phyloP scores from a whole-genome alignment of 352 stramenopile species.

The Phytopythium mirpurense region DNA sequence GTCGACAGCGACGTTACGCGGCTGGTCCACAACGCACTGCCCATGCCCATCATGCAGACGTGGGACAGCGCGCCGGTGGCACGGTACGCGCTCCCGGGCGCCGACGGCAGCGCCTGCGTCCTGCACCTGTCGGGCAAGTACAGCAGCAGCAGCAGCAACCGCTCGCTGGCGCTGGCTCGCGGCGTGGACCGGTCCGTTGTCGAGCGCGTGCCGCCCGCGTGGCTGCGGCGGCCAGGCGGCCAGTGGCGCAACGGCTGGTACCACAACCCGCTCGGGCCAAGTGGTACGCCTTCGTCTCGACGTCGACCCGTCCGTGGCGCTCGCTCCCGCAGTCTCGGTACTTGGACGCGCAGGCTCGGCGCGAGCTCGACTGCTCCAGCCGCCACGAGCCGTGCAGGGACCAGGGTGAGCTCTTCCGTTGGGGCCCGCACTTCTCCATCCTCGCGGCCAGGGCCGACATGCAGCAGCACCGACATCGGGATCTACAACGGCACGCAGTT shows the following conservation, averaged over 20 bases:
- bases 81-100: neutral
- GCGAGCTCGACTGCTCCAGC: constrained; percentile 2
- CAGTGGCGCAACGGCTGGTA: constrained; percentile 12
- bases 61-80: neutral
- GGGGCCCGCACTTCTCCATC: neutral
- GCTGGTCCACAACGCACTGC: constrained; percentile 23
- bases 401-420: too few species aligned
- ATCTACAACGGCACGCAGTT: constrained; percentile 20
- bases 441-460: too few species aligned
- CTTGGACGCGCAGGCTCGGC: neutral
- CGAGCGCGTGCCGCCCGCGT: neutral
- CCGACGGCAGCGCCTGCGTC: constrained; percentile 2
- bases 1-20: constrained; percentile 20
- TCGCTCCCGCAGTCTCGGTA: neutral
- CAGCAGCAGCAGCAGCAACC: neutral
- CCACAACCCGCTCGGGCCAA: neutral
- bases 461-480: neutral
- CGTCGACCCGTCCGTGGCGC: neutral
- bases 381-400: too few species aligned
- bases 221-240: neutral
- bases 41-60: constrained; percentile 33
- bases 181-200: neutral
- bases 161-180: neutral
- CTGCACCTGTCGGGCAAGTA: neutral
- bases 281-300: constrained; percentile 7